These are phyloP conservation scores for Heterobasidion irregulare DNA, from an alignment of 1,284 basidiomycete genomes.

Conservation along the genomic window DNA sequence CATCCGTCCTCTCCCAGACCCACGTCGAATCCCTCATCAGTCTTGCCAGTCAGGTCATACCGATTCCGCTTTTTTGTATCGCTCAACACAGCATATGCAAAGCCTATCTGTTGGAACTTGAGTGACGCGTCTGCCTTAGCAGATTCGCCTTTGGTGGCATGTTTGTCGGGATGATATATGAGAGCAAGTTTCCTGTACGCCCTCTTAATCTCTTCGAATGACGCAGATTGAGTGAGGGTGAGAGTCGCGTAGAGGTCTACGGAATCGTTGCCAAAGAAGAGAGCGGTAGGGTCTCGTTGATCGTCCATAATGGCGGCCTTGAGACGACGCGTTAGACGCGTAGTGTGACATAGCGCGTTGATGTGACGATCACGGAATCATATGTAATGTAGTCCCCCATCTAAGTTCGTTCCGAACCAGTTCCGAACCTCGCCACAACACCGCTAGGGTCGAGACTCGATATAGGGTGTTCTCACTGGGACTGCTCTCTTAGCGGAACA, in stretches of 20 bases:
- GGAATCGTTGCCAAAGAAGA: constrained; percentile 60
- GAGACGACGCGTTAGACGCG: background rate
- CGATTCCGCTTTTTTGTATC: constrained; percentile 68
- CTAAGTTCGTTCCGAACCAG: background rate
- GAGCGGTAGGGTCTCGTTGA: constrained; percentile 61
- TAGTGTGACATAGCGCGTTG: background rate
- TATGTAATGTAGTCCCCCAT: background rate
- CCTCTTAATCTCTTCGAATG: constrained; percentile 65
- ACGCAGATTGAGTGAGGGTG: constrained; percentile 42
- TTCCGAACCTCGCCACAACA: too few species aligned
- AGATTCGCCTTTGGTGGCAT: constrained; percentile 50
- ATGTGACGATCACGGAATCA: background rate
- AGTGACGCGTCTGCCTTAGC: constrained; percentile 55
- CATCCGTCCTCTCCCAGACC: constrained; percentile 79
- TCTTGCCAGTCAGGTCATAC: constrained; percentile 81
- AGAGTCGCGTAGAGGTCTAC: constrained; percentile 77
- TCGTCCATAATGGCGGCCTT: constrained; percentile 24
- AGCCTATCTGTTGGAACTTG: constrained; percentile 86
- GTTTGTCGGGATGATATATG: constrained; percentile 84
- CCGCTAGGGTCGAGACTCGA: too few species aligned
- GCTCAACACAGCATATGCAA: constrained; percentile 81
- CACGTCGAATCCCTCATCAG: constrained; percentile 68
- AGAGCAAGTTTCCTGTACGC: constrained; percentile 83
- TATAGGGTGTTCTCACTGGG: too few species aligned
- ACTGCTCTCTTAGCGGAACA: too few species aligned